A percentile compares a stretch with the other conserved stretches of the same genome.
Conservation (phyloP, 1,284 basidiomycete genomes). For the Moesziomyces antarcticus region DNA sequence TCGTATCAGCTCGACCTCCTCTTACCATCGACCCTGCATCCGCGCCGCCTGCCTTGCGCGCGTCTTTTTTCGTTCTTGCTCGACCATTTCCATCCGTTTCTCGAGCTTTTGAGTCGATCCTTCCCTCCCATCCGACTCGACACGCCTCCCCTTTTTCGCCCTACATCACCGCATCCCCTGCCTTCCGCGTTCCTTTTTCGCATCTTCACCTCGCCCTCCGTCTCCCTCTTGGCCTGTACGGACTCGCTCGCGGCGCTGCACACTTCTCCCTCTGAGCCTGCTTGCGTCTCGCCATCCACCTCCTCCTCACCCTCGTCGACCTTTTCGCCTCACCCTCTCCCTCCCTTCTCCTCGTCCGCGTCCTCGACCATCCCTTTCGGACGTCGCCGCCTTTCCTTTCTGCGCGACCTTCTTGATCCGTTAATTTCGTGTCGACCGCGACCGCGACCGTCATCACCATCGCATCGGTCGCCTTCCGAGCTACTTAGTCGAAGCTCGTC, state of each 20-base stretch:
- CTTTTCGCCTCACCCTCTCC: constrained; percentile 9
- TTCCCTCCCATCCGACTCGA: constrained; percentile 7
- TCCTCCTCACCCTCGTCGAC: constrained; percentile 7
- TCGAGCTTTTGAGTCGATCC: constrained; percentile 6
- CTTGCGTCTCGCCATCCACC: constrained; percentile 34
- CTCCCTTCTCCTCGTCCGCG: constrained; percentile 2
- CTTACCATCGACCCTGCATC: constrained; percentile 28
- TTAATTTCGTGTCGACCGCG: constrained; percentile 7
- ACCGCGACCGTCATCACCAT: constrained; percentile 4
- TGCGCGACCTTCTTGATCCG: constrained; percentile 4
- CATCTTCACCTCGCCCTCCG: constrained; percentile 3
- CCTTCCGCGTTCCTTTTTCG: constrained; percentile 2
- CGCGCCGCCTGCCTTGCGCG: constrained; percentile 28
- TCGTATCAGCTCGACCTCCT: constrained; percentile 29
- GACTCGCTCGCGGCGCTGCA: constrained; percentile 8
- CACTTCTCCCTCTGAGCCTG: constrained; percentile 15
- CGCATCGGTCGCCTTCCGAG: constrained; percentile 1
- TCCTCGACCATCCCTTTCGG: constrained; percentile 21
- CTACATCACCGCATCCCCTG: constrained; percentile 3
- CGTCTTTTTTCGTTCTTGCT: constrained; percentile 22
- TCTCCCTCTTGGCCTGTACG: constrained; percentile 9
- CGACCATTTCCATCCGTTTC: constrained; percentile 19
- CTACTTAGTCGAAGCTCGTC: constrained; percentile 3
- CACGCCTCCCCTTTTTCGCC: constrained; percentile 4
- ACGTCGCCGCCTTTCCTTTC: constrained; percentile 4